phyloP scores from a whole-genome alignment of 2,329 filamentous ascomycete genomes.

The Tricladium varicosporioides region DNA sequence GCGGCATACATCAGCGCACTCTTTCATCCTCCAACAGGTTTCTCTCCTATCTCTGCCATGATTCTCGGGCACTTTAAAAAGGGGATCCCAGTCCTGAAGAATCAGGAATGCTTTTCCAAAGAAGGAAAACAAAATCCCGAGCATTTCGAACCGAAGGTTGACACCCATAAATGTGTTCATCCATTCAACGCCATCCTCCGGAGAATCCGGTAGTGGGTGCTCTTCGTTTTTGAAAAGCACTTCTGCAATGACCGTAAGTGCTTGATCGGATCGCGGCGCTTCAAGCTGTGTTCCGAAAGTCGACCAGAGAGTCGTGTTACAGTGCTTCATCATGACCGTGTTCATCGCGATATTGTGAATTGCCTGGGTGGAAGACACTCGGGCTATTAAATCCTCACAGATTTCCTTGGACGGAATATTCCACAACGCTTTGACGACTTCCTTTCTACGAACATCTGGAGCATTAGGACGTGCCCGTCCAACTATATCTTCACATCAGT shows the following conservation, averaged over 20 bases:
- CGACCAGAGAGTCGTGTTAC: conserved; percentile 21
- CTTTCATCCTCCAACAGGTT: conserved; percentile 32
- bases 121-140: conserved; percentile 30
- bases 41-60: conserved; percentile 27
- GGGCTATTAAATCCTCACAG: conserved; percentile 20
- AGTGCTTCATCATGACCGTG: conserved; percentile 23
- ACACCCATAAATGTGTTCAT: conserved; percentile 28
- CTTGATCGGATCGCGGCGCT: conserved; percentile 19
- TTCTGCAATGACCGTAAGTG: conserved; percentile 21
- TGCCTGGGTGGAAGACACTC: conserved; percentile 1
- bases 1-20: conserved; percentile 29
- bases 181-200: conserved; percentile 30
- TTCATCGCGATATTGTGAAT: conserved; percentile 18
- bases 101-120: conserved; percentile 27
- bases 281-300: conserved; percentile 22
- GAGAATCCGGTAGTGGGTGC: conserved; percentile 21
- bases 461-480: conserved; percentile 23
- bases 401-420: conserved; percentile 29
- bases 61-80: conserved; percentile 25
- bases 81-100: conserved; percentile 28
- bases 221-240: conserved; percentile 30
- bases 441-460: conserved; percentile 21
- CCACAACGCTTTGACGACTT: conserved; percentile 24
- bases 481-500: conserved; percentile 10
- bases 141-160: conserved; percentile 31